A percentile compares a stretch with the other conserved stretches of the same genome.
These are phyloP conservation scores for Anisodus acutangulus DNA, from an alignment of 257 asterid species.

Conservation along the genomic window DNA sequence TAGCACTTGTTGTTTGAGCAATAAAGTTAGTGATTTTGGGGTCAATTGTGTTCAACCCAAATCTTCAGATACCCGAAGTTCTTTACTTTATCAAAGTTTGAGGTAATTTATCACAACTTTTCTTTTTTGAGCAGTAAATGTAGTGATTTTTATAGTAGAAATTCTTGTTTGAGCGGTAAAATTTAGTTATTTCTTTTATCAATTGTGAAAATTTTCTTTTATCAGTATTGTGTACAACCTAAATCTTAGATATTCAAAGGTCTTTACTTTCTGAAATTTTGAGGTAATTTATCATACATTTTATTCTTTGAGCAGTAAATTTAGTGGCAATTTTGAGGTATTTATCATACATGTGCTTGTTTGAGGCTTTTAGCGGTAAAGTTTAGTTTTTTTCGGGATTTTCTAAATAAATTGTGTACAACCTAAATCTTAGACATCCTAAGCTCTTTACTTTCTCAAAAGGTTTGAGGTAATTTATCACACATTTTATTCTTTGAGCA, in stretches of 20 bases:
- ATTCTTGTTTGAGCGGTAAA: background rate
- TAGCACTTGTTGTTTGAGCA: background rate
- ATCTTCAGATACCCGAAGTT: slow-evolving; percentile 2
- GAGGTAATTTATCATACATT: no score
- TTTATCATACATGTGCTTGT: no score
- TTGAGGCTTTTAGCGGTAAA: no score
- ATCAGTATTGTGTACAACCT: no score
- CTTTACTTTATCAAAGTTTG: background rate
- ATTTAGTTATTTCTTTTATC: background rate
- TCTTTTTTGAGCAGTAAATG: background rate
- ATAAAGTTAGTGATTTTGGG: slow-evolving; percentile 51
- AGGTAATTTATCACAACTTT: background rate
- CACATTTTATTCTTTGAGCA: no score
- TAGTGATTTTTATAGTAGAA: background rate
- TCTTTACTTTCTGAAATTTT: background rate
- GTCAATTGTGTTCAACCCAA: slow-evolving; percentile 30
- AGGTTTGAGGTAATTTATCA: no score
- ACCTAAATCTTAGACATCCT: background rate
- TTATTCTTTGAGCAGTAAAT: background rate
- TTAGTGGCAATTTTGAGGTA: no score
- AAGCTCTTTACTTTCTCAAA: no score
- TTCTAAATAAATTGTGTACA: no score
- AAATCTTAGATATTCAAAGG: no score
- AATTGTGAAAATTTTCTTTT: background rate
- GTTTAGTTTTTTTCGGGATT: no score